A percentile compares a stretch with the other conserved stretches of the same genome.
These are phyloP conservation scores for Vicia villosa DNA, from an alignment of 306 rosid genomes.

Conservation along the genomic window DNA sequence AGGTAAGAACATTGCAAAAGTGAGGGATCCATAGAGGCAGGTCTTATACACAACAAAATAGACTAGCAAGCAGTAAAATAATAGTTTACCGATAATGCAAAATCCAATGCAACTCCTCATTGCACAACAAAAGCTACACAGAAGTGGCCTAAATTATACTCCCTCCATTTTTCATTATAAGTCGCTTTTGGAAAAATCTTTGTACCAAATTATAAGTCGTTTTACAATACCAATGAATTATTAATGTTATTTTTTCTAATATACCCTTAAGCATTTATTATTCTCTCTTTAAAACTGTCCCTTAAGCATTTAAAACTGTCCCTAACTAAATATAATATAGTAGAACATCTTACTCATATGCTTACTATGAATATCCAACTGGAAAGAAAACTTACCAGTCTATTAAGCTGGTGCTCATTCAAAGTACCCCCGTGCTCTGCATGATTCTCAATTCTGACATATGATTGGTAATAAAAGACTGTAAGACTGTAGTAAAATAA, in stretches of 20 bases:
- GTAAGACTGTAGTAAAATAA: constrained; percentile 27
- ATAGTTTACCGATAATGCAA: constrained; percentile 12
- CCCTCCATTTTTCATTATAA: no score
- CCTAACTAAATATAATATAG: no score
- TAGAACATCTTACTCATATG: background rate
- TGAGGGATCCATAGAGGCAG: background rate
- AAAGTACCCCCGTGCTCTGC: constrained; percentile 99
- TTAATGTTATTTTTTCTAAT: no score
- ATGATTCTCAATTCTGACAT: constrained; percentile 83
- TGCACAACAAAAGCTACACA: constrained; percentile 1
- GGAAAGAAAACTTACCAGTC: constrained; percentile 70
- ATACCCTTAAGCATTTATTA: no score
- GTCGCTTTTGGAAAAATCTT: no score
- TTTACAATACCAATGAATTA: no score
- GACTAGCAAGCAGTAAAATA: constrained; percentile 5
- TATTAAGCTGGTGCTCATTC: constrained; percentile 92
- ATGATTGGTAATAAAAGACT: constrained; percentile 2
- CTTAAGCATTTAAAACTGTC: no score
- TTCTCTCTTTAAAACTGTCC: no score
- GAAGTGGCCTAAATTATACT: no score
- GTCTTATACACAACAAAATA: background rate
- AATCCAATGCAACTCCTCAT: background rate
- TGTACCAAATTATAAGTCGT: no score
- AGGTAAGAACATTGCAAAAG: no score
- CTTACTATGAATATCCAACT: constrained; percentile 8